Conservation (phyloP, 2,329 filamentous ascomycete genomes). For the Hypomyces rosellus region DNA sequence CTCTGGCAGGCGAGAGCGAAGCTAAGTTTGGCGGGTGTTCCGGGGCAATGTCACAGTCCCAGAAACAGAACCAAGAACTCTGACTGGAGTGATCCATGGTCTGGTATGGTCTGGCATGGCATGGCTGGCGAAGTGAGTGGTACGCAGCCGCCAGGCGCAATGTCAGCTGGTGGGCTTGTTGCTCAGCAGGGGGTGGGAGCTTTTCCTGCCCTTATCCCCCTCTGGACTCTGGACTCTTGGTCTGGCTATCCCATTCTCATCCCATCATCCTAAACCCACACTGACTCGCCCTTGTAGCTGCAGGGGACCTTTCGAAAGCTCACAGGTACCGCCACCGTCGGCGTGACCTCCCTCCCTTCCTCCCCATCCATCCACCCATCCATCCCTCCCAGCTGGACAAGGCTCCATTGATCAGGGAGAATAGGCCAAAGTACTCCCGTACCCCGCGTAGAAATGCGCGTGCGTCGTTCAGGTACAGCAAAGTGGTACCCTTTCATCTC, state of each 20-base stretch:
- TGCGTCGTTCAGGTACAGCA: too few relatives aligned
- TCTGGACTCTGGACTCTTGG: too few relatives aligned
- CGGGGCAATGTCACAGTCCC: constrained; percentile 4
- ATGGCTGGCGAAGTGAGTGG: too few relatives aligned
- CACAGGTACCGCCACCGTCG: neutral
- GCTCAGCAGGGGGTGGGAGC: constrained; percentile 3
- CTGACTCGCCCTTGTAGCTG: neutral
- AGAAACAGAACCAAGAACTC: neutral
- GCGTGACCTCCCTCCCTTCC: neutral
- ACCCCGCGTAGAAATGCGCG: neutral
- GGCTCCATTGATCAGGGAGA: neutral
- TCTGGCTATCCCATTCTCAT: too few relatives aligned
- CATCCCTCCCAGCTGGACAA: neutral
- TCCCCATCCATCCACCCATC: too few relatives aligned
- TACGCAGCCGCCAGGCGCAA: constrained; percentile 2
- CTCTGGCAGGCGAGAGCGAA: neutral
- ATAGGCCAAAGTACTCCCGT: neutral
- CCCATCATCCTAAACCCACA: too few relatives aligned
- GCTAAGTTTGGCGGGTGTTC: constrained; percentile 8
- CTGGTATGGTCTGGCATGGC: too few relatives aligned
- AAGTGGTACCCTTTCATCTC: neutral
- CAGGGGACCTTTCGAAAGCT: neutral
- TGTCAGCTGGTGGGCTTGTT: constrained; percentile 9
- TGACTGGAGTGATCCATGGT: too few relatives aligned
- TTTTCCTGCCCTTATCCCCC: too few relatives aligned